Evolutionary conservation across 352 stramenopile species (phyloP).

Genomic region (Phytophthora hibernalis): DNA sequence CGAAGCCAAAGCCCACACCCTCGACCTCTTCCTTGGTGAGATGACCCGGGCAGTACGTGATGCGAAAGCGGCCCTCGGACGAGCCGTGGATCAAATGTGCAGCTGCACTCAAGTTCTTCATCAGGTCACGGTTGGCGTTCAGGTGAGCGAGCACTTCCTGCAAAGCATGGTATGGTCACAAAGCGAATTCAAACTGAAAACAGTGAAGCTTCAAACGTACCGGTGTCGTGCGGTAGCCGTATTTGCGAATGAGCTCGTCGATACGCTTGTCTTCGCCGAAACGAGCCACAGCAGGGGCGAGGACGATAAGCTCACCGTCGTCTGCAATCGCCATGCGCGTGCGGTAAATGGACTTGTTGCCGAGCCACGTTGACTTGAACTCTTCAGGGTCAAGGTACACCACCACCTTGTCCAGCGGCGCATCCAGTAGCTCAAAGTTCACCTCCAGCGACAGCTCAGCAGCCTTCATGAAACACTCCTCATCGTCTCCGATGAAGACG

Average conservation of each 20-base stretch:
- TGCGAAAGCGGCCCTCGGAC: constrained; percentile 96
- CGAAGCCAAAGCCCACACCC: constrained; percentile 93
- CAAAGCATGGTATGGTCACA: background rate
- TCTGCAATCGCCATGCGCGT: constrained; percentile 98
- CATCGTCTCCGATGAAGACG: constrained; percentile 96
- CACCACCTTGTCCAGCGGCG: constrained; percentile 93
- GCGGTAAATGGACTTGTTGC: constrained; percentile 98
- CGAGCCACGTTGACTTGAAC: constrained; percentile 98
- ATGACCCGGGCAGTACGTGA: constrained; percentile 94
- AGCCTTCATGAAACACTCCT: constrained; percentile 95
- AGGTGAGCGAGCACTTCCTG: constrained; percentile 94
- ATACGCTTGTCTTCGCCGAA: constrained; percentile 97
- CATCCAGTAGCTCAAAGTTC: constrained; percentile 96
- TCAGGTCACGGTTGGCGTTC: constrained; percentile 92
- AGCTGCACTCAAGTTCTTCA: constrained; percentile 95
- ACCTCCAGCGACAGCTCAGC: constrained; percentile 95
- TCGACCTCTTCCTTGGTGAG: constrained; percentile 95
- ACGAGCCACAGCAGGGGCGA: constrained; percentile 93
- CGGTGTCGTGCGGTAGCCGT: constrained; percentile 96
- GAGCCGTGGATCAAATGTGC: constrained; percentile 98
- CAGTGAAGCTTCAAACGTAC: constrained; percentile 43
- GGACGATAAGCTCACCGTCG: constrained; percentile 93
- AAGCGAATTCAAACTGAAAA: background rate
- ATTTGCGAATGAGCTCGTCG: constrained; percentile 96
- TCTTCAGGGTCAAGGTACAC: constrained; percentile 96